phyloP scores from a whole-genome alignment of 106 monocot genomes.

The Acorus gramineus region DNA sequence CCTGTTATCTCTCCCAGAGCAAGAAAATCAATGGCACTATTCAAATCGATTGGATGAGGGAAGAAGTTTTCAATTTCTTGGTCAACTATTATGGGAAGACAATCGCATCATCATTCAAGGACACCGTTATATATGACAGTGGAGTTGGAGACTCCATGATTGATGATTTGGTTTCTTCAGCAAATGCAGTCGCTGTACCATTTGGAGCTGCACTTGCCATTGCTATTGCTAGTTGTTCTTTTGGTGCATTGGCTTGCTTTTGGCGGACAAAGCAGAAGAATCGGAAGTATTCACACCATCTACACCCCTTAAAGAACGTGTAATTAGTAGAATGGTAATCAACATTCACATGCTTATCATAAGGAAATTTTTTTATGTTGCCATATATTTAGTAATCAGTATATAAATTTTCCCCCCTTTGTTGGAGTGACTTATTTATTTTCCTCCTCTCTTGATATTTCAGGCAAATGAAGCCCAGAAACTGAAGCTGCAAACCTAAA shows the following conservation, averaged over 20 bases:
- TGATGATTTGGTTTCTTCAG: constrained; percentile 26
- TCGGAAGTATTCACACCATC: constrained; percentile 95
- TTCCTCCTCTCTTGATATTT: too few species aligned
- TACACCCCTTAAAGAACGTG: constrained; percentile 95
- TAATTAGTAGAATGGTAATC: constrained; percentile 59
- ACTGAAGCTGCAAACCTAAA: too few species aligned
- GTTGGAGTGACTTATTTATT: too few species aligned
- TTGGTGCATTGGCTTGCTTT: constrained; percentile 88
- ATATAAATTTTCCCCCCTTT: too few species aligned
- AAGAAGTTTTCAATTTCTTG: constrained; percentile 78
- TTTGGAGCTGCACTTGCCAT: constrained; percentile 83
- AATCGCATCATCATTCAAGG: constrained; percentile 39
- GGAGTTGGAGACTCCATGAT: constrained; percentile 9
- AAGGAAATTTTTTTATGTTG: too few species aligned
- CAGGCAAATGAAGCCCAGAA: too few species aligned
- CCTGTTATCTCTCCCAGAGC: constrained; percentile 40
- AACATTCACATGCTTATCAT: not conserved
- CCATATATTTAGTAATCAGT: too few species aligned
- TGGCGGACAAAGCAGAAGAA: constrained; percentile 98
- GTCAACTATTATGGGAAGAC: constrained; percentile 58
- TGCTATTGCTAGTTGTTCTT: constrained; percentile 82
- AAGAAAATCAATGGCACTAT: constrained; percentile 9
- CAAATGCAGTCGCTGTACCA: constrained; percentile 67
- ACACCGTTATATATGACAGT: constrained; percentile 9
- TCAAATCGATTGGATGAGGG: constrained; percentile 49